Conservation (phyloP, 345 rosid species). For the Acer campestre region DNA sequence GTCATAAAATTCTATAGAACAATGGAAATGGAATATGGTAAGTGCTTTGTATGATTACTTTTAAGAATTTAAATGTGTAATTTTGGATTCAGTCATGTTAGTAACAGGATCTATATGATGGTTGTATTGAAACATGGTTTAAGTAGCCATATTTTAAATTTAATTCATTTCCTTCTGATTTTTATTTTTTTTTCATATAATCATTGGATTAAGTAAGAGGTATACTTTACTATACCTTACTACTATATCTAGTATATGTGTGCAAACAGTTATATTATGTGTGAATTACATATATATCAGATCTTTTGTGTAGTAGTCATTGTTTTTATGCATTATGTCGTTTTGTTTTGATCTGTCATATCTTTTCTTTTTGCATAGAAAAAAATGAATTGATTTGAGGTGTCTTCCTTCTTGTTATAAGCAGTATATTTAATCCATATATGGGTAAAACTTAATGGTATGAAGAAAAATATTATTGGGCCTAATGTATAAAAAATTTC, state of each 20-base stretch:
- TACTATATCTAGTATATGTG: neutral
- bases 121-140: neutral
- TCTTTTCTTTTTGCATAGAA: neutral
- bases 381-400: neutral
- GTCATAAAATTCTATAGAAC: neutral
- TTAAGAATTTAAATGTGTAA: neutral
- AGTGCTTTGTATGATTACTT: neutral
- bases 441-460: constrained; percentile 14
- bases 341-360: neutral
- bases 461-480: neutral
- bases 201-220: neutral
- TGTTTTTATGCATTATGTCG: constrained; percentile 1
- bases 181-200: neutral
- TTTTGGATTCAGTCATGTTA: neutral
- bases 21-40: neutral
- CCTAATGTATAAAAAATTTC: constrained; percentile 18
- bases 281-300: neutral
- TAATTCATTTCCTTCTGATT: neutral
- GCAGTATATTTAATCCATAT: constrained; percentile 7
- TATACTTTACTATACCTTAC: neutral
- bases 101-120: neutral
- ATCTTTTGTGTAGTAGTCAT: neutral
- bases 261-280: neutral
- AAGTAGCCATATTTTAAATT: neutral
- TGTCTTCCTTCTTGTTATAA: constrained; percentile 6